phyloP scores from a whole-genome alignment of 257 asterid species.

The Solanum neorickii region DNA sequence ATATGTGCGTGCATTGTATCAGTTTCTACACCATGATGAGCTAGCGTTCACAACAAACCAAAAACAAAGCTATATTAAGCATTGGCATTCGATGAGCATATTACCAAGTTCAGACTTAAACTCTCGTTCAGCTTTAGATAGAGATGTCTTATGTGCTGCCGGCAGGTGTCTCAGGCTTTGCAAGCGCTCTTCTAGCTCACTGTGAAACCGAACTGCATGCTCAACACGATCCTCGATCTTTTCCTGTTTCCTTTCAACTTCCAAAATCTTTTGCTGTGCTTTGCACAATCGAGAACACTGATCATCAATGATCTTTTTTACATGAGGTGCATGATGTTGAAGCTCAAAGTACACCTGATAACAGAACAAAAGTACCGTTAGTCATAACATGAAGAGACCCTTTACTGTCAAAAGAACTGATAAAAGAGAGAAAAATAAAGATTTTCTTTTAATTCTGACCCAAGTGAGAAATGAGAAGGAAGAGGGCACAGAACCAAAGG shows the following conservation, averaged over 20 bases:
- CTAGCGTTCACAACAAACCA: neutral
- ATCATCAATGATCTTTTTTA: constrained; percentile 51
- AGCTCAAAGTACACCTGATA: constrained; percentile 80
- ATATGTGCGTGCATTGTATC: neutral
- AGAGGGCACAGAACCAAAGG: neutral
- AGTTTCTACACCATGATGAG: neutral
- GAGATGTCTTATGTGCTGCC: constrained; percentile 53
- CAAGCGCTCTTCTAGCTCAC: constrained; percentile 49
- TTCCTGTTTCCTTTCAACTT: constrained; percentile 52
- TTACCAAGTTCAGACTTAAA: constrained; percentile 83
- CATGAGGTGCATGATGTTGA: constrained; percentile 83
- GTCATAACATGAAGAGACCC: neutral
- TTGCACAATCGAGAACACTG: constrained; percentile 52
- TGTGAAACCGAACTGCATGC: constrained; percentile 40
- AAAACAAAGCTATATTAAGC: neutral
- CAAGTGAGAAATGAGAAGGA: neutral
- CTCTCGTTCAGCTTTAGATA: constrained; percentile 80
- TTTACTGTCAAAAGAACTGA: neutral
- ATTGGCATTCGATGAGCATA: neutral
- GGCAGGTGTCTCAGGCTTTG: constrained; percentile 56
- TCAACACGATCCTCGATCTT: constrained; percentile 42
- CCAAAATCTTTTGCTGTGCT: constrained; percentile 44
- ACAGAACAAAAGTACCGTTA: neutral
- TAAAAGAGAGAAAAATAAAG: neutral
- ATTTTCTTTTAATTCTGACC: neutral